Evolutionary conservation across 2,329 filamentous ascomycete species (phyloP), one percentile per base, ranked within the genome.

Genomic region (Fusarium veterinarium): DNA sequence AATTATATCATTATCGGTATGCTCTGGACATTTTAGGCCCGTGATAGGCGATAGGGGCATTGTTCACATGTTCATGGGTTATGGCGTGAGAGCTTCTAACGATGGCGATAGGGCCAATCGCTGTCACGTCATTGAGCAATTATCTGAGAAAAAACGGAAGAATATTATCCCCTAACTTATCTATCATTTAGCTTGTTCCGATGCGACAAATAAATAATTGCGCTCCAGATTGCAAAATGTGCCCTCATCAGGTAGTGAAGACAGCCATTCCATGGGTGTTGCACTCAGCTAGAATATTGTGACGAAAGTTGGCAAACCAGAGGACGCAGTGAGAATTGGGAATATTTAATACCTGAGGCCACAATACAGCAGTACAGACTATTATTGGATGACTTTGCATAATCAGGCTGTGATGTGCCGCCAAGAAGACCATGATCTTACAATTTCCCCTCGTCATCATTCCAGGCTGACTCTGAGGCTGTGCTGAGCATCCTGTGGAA

Each of bases 51-150:
- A 35, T 35, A 35, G 16, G n/a, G 19, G 19, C 30, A 17, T 5
- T 25, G 6, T 46, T 25, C 13, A 2, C n/a, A 25, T 30, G 28
- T 55, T 35, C n/a, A 60, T 55, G 57, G 46, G 46, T 30, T 60
- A 60, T 60, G 46, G 57, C 57, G 57, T 55, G 23, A 52, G 35
- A 60, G 37, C 19, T 28, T n/a, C n/a, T 10, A 55, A 12, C 0
- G 14, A 60, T 60, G 46, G 31, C 57, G 57, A 55, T 28, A 55
- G 37, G 2, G 37, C 16, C 28, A 28, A 30, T 55, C 35, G 8
- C 5, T 11, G 8, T 60, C 57, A 55, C 57, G 57, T 16, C 46
- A 60, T 55, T 17, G 11, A 30, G 14, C 14, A 28, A 19, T 10
- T 14, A 8, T 33, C 5, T 30, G 6, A 41, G 5, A n/a, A 20